These are phyloP conservation scores for Ganoderma boninense DNA, from an alignment of 1,284 basidiomycete species.

Conservation along the genomic window DNA sequence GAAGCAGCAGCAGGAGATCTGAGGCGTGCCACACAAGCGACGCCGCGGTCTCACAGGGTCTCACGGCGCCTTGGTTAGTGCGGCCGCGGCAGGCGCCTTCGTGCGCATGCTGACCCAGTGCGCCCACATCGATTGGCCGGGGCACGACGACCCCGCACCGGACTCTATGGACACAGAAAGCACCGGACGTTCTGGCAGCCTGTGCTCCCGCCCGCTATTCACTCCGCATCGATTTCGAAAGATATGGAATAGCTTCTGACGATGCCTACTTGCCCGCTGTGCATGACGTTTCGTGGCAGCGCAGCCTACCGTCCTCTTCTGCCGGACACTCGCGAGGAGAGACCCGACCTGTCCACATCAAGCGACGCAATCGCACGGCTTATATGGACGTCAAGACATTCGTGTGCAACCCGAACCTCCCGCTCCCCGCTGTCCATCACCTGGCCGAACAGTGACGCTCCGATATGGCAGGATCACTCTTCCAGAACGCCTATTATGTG, in stretches of 20 bases:
- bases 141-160: not conserved
- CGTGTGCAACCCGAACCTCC: not conserved
- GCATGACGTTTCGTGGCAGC: not conserved
- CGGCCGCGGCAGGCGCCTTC: not conserved
- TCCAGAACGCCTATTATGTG: slow-evolving; percentile 22
- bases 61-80: not conserved
- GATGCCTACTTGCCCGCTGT: not conserved
- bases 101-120: not conserved
- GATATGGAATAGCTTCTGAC: not conserved
- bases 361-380: not conserved
- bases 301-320: not conserved
- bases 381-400: not conserved
- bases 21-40: not conserved
- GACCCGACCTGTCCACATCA: not conserved
- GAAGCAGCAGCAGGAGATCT: not conserved
- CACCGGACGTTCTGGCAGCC: not conserved
- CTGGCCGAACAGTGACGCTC: not conserved
- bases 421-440: not conserved
- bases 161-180: not conserved
- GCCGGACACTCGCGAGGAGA: not conserved
- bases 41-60: not conserved
- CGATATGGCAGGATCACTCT: slow-evolving; percentile 17
- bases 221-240: not conserved
- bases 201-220: not conserved
- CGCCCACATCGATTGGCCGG: not conserved